phyloP scores from a whole-genome alignment of 208 protist genomes.

The Leishmania major region DNA sequence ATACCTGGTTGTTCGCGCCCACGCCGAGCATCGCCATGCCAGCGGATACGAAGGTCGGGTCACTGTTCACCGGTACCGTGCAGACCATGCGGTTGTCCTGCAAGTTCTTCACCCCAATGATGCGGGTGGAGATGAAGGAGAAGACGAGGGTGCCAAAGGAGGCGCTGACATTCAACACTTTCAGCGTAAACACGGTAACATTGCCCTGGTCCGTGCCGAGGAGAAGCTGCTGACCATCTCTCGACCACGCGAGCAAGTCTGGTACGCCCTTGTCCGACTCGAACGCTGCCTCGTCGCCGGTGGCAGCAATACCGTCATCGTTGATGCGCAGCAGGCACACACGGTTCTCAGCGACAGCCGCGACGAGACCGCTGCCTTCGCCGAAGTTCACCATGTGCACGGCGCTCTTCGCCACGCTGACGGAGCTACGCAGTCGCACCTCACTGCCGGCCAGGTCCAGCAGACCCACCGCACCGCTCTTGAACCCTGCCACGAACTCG shows the following conservation, averaged over 20 bases:
- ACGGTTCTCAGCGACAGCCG: constrained; percentile 47
- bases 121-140: constrained; percentile 85
- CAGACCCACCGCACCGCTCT: constrained; percentile 57
- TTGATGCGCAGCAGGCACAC: constrained; percentile 61
- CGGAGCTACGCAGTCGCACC: constrained; percentile 37
- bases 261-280: constrained; percentile 16
- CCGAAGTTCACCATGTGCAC: constrained; percentile 52
- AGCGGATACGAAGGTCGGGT: constrained; percentile 87
- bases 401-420: constrained; percentile 34
- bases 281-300: constrained; percentile 27
- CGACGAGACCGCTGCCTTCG: constrained; percentile 50
- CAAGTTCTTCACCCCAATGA: constrained; percentile 86
- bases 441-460: constrained; percentile 43
- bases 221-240: constrained; percentile 91
- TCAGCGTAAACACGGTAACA: constrained; percentile 79
- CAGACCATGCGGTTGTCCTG: constrained; percentile 67
- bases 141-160: constrained; percentile 75
- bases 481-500: constrained; percentile 61
- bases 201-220: constrained; percentile 76
- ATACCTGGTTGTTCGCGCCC: constrained; percentile 74
- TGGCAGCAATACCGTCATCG: constrained; percentile 45
- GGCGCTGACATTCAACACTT: constrained; percentile 79
- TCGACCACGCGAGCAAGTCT: constrained; percentile 62
- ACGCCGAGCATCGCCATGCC: constrained; percentile 86
- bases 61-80: constrained; percentile 77